Conservation (phyloP, 345 rosid genomes). For the Rhodomyrtus tomentosa region DNA sequence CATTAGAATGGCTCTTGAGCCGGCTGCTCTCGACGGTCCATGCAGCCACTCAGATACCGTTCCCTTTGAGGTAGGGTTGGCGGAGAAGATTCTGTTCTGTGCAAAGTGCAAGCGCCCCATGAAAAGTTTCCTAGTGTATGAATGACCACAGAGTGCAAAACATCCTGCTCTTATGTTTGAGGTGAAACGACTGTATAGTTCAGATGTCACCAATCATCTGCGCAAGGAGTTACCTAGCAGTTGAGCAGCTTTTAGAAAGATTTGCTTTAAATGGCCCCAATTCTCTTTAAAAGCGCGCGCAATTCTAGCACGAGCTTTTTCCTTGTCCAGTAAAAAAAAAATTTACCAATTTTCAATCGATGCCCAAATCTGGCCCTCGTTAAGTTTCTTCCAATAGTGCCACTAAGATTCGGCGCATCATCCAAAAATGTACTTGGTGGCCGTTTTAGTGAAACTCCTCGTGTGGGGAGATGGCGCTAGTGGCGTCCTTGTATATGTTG, state of each 20-base stretch:
- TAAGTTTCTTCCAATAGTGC: background rate
- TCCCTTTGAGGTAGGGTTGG: constrained; percentile 28
- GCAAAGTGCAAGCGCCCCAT: constrained; percentile 49
- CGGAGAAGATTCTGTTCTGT: constrained; percentile 24
- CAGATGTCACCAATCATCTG: background rate
- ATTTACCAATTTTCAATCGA: background rate
- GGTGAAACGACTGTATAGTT: background rate
- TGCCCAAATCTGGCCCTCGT: background rate
- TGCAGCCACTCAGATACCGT: constrained; percentile 30
- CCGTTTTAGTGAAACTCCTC: background rate
- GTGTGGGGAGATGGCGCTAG: background rate
- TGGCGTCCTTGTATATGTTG: background rate
- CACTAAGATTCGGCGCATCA: background rate
- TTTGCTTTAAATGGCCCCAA: too few species aligned
- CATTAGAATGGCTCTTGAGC: constrained; percentile 25
- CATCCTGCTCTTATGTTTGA: background rate
- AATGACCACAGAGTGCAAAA: constrained; percentile 13
- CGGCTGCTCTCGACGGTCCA: constrained; percentile 5
- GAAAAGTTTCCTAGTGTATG: constrained; percentile 44
- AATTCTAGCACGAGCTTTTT: too few species aligned
- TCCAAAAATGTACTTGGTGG: too few species aligned
- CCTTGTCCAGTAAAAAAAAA: background rate
- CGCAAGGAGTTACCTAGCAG: background rate
- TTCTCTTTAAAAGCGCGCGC: background rate
- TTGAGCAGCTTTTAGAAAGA: too few species aligned